Conservation (phyloP, 768 basidiomycete genomes). For the Imleria badia region DNA sequence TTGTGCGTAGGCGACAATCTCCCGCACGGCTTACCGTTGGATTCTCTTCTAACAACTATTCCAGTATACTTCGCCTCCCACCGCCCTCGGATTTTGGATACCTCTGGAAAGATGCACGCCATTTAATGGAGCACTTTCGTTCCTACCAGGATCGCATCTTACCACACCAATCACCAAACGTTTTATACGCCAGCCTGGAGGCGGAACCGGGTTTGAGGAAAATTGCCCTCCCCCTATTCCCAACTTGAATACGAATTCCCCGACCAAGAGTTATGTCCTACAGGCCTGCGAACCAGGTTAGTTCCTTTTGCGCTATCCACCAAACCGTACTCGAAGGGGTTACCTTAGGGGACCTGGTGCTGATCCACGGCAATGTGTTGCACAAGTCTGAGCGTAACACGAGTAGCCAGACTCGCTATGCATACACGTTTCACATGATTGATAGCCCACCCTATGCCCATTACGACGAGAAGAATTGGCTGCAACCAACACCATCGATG, state of each 20-base stretch:
- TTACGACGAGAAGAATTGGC: conserved; percentile 94
- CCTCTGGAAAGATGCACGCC: conserved; percentile 87
- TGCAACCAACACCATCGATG: conserved; percentile 83
- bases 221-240: conserved; percentile 39
- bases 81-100: conserved; percentile 96
- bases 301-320: background rate
- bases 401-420: conserved; percentile 77
- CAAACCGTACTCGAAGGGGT: background rate
- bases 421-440: conserved; percentile 97
- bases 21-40: background rate
- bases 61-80: conserved; percentile 89
- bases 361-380: conserved; percentile 91
- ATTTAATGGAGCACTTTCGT: conserved; percentile 82
- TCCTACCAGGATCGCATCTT: conserved; percentile 89
- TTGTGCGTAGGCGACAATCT: conserved; percentile 43
- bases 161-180: conserved; percentile 73
- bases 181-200: conserved; percentile 72
- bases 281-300: conserved; percentile 75
- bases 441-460: conserved; percentile 66
- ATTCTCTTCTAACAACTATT: conserved; percentile 9
- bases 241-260: background rate
- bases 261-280: conserved; percentile 53
- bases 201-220: conserved; percentile 84
- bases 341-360: conserved; percentile 74
- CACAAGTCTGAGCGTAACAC: conserved; percentile 91